Conservation (phyloP, 2,329 filamentous ascomycete genomes). For the Colletotrichum orbiculare region DNA sequence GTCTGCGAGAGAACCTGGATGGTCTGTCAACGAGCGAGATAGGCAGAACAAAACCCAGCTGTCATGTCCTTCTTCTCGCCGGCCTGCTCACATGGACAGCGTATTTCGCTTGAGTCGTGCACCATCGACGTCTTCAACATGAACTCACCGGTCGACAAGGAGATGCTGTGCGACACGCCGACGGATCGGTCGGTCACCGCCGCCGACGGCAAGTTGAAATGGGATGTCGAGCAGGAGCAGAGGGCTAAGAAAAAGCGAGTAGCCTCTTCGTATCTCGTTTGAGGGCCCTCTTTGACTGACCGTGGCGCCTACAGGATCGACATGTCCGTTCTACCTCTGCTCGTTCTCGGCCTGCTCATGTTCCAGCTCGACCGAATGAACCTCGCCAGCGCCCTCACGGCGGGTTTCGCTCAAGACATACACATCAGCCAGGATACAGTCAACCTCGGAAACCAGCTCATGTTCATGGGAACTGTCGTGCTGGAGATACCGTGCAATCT, state of each 20-base stretch:
- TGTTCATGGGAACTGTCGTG: slow-evolving; percentile 62
- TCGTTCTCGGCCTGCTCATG: slow-evolving; percentile 60
- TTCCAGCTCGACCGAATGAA: slow-evolving; percentile 66
- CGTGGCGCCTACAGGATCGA: slow-evolving; percentile 52
- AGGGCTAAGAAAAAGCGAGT: slow-evolving; percentile 38
- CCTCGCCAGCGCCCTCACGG: slow-evolving; percentile 61
- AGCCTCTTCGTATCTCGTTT: slow-evolving; percentile 15
- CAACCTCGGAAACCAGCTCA: slow-evolving; percentile 64
- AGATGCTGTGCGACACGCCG: slow-evolving; percentile 26
- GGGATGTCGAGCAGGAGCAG: slow-evolving; percentile 35
- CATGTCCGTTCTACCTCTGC: slow-evolving; percentile 57
- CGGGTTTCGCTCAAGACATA: slow-evolving; percentile 57
- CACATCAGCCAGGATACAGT: slow-evolving; percentile 56
- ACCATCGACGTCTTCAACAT: slow-evolving; percentile 4
- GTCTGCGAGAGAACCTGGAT: slow-evolving; percentile 19
- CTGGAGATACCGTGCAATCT: slow-evolving; percentile 66
- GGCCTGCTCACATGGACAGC: no score
- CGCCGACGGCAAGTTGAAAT: slow-evolving; percentile 25
- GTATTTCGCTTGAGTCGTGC: no score
- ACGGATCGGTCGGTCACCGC: slow-evolving; percentile 30
- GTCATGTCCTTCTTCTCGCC: neutral
- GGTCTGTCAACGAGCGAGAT: slow-evolving; percentile 1
- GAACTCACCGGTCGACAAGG: slow-evolving; percentile 12
- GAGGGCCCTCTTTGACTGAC: slow-evolving; percentile 10
- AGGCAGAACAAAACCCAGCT: slow-evolving; percentile 5